phyloP scores from a whole-genome alignment of 768 basidiomycete genomes.

The Termitomyces sp. region DNA sequence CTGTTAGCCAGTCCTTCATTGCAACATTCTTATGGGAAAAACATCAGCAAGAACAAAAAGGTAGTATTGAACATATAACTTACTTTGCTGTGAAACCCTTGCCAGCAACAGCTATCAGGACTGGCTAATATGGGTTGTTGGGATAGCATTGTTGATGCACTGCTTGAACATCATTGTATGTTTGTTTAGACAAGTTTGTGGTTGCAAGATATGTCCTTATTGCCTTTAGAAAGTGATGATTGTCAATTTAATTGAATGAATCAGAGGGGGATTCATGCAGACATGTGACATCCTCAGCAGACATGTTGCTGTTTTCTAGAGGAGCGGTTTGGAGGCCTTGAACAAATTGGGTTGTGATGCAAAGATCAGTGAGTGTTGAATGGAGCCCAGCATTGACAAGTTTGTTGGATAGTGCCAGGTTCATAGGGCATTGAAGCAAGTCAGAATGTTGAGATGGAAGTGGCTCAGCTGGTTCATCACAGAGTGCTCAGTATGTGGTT shows the following conservation, averaged over 20 bases:
- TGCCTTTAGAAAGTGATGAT: not conserved
- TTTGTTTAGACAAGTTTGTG: not conserved
- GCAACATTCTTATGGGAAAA: not conserved
- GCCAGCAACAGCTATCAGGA: not conserved
- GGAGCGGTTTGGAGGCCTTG: not conserved
- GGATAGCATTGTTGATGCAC: conserved; percentile 18
- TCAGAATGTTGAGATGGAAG: too few relatives aligned
- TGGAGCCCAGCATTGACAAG: not conserved
- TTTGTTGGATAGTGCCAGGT: not conserved
- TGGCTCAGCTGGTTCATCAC: too few relatives aligned
- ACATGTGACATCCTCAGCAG: not conserved
- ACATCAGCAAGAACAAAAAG: not conserved
- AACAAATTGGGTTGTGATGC: not conserved
- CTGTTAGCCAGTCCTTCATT: not conserved
- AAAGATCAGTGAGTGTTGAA: not conserved
- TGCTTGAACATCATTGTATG: not conserved
- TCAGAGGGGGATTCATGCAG: not conserved
- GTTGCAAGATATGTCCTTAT: not conserved
- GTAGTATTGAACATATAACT: not conserved
- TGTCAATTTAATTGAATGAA: not conserved
- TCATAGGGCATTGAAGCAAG: not conserved
- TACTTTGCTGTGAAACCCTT: not conserved
- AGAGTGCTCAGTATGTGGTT: too few relatives aligned
- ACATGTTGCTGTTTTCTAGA: not conserved
- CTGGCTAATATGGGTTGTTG: conserved; percentile 16